Conservation (phyloP, 140 eudicot genomes). For the Erigeron philadelphicus region DNA sequence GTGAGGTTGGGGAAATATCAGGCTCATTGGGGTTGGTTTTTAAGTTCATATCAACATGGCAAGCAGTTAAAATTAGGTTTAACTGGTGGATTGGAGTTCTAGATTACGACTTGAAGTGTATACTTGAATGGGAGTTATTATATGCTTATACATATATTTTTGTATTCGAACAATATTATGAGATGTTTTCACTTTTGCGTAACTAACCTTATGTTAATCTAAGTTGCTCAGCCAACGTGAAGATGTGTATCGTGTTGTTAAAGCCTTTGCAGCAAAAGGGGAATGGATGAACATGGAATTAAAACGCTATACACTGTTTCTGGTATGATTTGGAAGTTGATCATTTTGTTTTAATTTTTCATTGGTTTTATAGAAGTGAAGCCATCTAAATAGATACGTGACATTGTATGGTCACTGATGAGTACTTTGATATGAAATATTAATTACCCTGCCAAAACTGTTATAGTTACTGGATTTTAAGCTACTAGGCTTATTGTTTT, state of each 20-base stretch:
- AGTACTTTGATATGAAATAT: neutral
- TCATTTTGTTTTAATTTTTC: neutral
- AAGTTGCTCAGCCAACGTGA: slow-evolving; percentile 68
- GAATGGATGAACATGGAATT: slow-evolving; percentile 62
- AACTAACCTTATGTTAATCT: slow-evolving; percentile 23
- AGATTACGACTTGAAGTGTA: too few relatives aligned
- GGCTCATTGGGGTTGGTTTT: neutral
- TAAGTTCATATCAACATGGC: slow-evolving; percentile 2
- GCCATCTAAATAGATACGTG: neutral
- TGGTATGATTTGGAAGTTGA: slow-evolving; percentile 50
- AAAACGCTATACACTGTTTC: slow-evolving; percentile 51
- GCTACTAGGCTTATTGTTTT: neutral
- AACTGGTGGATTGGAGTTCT: neutral
- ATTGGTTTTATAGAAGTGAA: neutral
- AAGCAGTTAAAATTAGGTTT: neutral
- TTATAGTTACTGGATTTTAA: neutral
- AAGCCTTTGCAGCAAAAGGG: slow-evolving; percentile 73
- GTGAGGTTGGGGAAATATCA: slow-evolving; percentile 2
- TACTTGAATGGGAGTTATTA: neutral
- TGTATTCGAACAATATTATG: neutral
- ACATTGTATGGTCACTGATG: neutral
- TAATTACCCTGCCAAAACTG: neutral
- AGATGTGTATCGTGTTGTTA: slow-evolving; percentile 79
- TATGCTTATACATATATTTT: neutral
- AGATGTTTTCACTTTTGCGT: neutral